Percentiles rank a stretch among this genome's conserved stretches.
Conservation (phyloP, 129 eudicot genomes). For the Dittrichia graveolens region DNA sequence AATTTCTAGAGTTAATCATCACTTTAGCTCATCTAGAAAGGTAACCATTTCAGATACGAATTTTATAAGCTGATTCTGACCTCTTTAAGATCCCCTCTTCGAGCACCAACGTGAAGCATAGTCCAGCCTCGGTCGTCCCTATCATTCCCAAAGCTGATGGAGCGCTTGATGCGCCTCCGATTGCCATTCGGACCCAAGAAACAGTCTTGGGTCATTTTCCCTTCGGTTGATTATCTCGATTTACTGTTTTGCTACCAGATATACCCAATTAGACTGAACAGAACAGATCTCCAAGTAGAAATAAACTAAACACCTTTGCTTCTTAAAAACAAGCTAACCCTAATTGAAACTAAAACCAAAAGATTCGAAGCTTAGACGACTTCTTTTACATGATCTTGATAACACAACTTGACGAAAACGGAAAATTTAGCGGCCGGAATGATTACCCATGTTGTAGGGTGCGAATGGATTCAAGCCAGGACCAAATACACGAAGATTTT, state of each 20-base stretch:
- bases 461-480: slow-evolving; percentile 41
- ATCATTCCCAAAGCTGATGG: slow-evolving; percentile 23
- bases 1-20: no score
- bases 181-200: slow-evolving; percentile 10
- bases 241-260: not conserved
- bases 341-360: slow-evolving; percentile 14
- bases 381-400: slow-evolving; percentile 21
- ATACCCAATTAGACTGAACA: slow-evolving; percentile 1
- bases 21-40: no score
- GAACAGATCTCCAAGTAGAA: not conserved
- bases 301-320: slow-evolving; percentile 6
- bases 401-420: not conserved
- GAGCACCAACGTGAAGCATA: slow-evolving; percentile 72
- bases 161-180: slow-evolving; percentile 25
- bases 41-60: no score
- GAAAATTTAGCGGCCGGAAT: slow-evolving; percentile 27
- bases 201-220: slow-evolving; percentile 15
- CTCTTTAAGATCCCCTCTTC: slow-evolving; percentile 75
- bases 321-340: not conserved
- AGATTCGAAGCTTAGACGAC: not conserved
- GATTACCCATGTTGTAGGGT: slow-evolving; percentile 40
- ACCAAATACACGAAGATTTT: slow-evolving; percentile 37
- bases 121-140: slow-evolving; percentile 88
- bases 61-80: slow-evolving; percentile 24
- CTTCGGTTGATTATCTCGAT: not conserved